Base-by-base conservation (phyloP, 2,329 filamentous ascomycete genomes). In the Colletotrichum salicis region DNA sequence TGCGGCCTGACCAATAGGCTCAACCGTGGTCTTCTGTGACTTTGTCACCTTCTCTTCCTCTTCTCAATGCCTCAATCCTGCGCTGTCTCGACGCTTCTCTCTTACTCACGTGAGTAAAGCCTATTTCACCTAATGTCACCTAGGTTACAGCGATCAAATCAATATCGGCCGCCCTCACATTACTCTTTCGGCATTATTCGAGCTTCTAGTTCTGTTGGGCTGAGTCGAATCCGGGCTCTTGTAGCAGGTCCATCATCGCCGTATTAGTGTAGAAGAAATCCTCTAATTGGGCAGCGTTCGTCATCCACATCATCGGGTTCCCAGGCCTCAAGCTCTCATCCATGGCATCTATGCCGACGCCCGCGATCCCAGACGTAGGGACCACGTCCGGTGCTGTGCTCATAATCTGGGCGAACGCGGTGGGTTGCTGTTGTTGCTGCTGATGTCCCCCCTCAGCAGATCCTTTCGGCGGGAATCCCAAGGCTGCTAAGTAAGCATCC, bases 401-500 rank as follows among this genome's bases (percentile, higher is more conserved):
- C 27, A 27, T 15, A 7, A 64, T 74, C 11, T 79, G 55, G 11
- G 33, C 27, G 15, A 68, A 74, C 51, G 15, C 72, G 24, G 22
- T 55, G 31, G 33, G 37, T 1, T 70, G 33, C 2, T 70, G 62
- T 8, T 45, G 45, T 3, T 58, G 66, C 13, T 5, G 54, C 11
- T 65, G 61, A 10, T 55, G 54, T 1, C 37, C 55, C 3, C 54
- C 52, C 0, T 29, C 51, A 7, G 15, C 59, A 0, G 15, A 15
- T 31, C 48, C 72, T 12, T 67, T 68, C 0, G 73, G 71, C 5
- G 77, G 78, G 31, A 90, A 82, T 0, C 88, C 88, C 1, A 90
- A 79, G 0, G 86, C 86, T 41, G 83, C 84, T 0, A 90, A 81
- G 67, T 89, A 88, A 0, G 82, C 81, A 70, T 88, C 86, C 66